Percentiles rank a stretch among this genome's conserved stretches.
These are phyloP conservation scores for Climacium dendroides DNA, from an alignment of 225 moss, liverwort and hornwort species.

Conservation along the genomic window DNA sequence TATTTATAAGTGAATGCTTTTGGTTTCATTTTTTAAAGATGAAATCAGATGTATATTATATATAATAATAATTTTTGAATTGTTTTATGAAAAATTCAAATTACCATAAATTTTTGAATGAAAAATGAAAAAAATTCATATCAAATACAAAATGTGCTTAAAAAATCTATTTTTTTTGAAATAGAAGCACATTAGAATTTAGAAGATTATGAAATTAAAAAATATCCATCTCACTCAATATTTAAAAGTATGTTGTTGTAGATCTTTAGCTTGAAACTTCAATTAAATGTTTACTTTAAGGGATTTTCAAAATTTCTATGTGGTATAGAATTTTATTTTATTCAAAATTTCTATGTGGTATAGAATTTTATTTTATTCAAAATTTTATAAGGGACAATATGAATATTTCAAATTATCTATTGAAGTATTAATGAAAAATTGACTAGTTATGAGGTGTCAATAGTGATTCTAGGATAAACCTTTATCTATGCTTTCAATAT, in stretches of 20 bases:
- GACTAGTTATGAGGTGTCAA: not conserved
- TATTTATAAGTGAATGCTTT: not conserved
- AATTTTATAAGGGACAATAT: accelerated
- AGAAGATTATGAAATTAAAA: not conserved
- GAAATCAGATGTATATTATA: not conserved
- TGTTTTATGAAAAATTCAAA: not conserved
- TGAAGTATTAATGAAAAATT: not conserved
- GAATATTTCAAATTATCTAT: not conserved
- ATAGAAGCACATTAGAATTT: not conserved
- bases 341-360: accelerated
- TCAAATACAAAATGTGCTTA: accelerated
- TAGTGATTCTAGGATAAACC: not conserved
- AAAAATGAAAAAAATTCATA: not conserved
- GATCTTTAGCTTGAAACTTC: not conserved
- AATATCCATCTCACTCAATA: accelerated
- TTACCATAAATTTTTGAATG: too few relatives aligned
- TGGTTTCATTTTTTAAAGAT: not conserved
- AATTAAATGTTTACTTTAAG: not conserved
- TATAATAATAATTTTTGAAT: not conserved
- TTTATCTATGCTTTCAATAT: not conserved
- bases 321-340: not conserved
- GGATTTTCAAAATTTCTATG: accelerated
- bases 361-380: not conserved
- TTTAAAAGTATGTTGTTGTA: not conserved
- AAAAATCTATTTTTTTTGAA: accelerated